A percentile compares a stretch with the other conserved stretches of the same genome.
Evolutionary conservation across 169 alveolate species (phyloP).

Genomic region (Plasmodium coatneyi): DNA sequence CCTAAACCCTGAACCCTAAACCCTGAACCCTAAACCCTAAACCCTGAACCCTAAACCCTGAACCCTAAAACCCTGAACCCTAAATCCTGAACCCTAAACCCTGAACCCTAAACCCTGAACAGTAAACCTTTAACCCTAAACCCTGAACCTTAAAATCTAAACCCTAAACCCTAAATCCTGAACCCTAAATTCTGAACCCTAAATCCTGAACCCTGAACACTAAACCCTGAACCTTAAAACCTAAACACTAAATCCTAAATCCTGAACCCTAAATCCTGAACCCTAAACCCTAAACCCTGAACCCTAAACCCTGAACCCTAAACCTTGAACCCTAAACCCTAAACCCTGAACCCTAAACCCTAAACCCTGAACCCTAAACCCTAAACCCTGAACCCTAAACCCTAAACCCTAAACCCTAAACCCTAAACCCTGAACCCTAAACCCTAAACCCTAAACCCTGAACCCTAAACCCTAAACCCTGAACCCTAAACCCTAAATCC

Average conservation of each 20-base stretch:
- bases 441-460: too few species aligned
- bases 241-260: background rate
- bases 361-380: too few species aligned
- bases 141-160: background rate
- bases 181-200: background rate
- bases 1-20: background rate
- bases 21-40: background rate
- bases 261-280: too few species aligned
- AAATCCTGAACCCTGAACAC: background rate
- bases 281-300: too few species aligned
- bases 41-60: background rate
- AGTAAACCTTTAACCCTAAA: background rate
- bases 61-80: background rate
- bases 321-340: too few species aligned
- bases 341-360: too few species aligned
- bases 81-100: background rate
- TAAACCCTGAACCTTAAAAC: background rate
- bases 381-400: too few species aligned
- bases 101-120: background rate
- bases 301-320: too few species aligned
- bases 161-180: background rate
- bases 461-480: too few species aligned
- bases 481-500: too few species aligned
- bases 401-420: too few species aligned
- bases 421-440: too few species aligned